phyloP scores from a whole-genome alignment of 2,329 filamentous ascomycete genomes.

The Neonectria magnoliae region DNA sequence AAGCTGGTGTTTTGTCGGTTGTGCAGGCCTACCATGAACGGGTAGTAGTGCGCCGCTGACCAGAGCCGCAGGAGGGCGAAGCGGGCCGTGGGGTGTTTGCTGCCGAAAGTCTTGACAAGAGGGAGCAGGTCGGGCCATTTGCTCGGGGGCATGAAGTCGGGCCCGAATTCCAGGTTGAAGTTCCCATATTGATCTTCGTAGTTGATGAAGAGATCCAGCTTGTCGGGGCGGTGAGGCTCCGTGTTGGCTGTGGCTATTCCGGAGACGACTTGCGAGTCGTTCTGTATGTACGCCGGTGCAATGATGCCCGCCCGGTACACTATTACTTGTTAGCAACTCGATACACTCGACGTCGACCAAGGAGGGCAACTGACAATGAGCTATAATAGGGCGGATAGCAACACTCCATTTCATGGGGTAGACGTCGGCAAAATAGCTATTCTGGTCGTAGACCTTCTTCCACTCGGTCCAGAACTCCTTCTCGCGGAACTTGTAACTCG shows the following conservation, averaged over 20 bases:
- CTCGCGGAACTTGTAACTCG: slow-evolving; percentile 39
- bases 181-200: slow-evolving; percentile 38
- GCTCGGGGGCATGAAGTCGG: slow-evolving; percentile 25
- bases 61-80: slow-evolving; percentile 43
- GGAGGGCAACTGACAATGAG: slow-evolving; percentile 25
- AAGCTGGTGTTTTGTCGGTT: slow-evolving; percentile 37
- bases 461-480: slow-evolving; percentile 38
- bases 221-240: slow-evolving; percentile 41
- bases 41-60: slow-evolving; percentile 45
- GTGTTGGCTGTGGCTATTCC: slow-evolving; percentile 36
- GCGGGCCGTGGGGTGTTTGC: slow-evolving; percentile 26
- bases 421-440: slow-evolving; percentile 30
- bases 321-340: slow-evolving; percentile 25
- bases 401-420: slow-evolving; percentile 45
- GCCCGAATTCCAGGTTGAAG: slow-evolving; percentile 21
- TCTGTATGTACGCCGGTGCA: slow-evolving; percentile 33
- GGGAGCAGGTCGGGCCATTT: slow-evolving; percentile 39
- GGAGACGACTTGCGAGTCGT: slow-evolving; percentile 27
- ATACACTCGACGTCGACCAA: fast-evolving
- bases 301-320: slow-evolving; percentile 42
- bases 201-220: slow-evolving; percentile 42
- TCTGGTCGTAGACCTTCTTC: slow-evolving; percentile 27
- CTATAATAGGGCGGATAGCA: slow-evolving; percentile 39
- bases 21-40: slow-evolving; percentile 37
- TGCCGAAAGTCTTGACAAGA: slow-evolving; percentile 26